These are phyloP conservation scores for Lasiosphaeria hispida DNA, from an alignment of 495 filamentous ascomycete genomes.

Conservation along the genomic window DNA sequence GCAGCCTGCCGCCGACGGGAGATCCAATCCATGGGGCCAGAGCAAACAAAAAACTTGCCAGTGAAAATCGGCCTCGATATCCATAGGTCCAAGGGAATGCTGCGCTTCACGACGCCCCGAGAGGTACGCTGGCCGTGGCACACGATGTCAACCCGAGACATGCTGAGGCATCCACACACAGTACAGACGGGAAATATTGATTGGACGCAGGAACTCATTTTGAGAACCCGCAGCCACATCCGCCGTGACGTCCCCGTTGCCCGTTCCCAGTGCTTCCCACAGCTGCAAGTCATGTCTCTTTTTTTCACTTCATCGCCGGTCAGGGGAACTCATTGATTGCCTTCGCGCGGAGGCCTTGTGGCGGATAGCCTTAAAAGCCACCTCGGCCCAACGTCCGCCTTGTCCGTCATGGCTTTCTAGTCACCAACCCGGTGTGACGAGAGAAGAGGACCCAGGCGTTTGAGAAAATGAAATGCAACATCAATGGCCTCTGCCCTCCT, in stretches of 20 bases:
- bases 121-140: conserved; percentile 7
- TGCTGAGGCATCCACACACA: background rate
- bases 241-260: background rate
- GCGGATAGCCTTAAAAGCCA: too few relatives aligned
- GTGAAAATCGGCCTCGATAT: background rate
- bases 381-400: too few relatives aligned
- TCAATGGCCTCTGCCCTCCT: too few relatives aligned
- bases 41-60: background rate
- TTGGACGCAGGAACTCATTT: background rate
- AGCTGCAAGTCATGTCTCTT: too few relatives aligned
- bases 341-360: too few relatives aligned
- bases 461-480: too few relatives aligned
- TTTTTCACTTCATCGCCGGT: too few relatives aligned
- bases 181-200: background rate
- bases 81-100: background rate
- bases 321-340: too few relatives aligned
- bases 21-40: background rate
- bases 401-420: too few relatives aligned
- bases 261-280: too few relatives aligned
- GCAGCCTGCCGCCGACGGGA: conserved; percentile 1
- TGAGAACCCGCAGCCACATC: background rate
- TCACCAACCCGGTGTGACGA: too few relatives aligned
- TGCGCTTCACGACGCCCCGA: conserved; percentile 1
- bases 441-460: too few relatives aligned
- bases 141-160: conserved; percentile 11